Conservation (phyloP, 2,329 filamentous ascomycete species). For the Scleromitrula shiraiana region DNA sequence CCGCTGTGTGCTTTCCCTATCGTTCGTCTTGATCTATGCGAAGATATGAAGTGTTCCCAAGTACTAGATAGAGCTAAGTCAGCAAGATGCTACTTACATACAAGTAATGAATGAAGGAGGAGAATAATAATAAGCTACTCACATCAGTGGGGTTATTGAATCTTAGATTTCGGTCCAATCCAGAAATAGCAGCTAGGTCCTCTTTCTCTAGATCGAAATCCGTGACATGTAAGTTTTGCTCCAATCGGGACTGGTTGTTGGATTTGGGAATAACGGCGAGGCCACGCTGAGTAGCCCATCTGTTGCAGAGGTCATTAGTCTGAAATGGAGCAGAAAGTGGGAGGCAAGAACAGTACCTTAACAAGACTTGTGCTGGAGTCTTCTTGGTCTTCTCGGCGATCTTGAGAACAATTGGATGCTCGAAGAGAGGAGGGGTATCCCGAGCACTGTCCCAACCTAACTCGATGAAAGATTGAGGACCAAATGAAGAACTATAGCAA, state of each 20-base stretch:
- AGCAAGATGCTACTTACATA: not conserved
- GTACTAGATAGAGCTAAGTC: constrained; percentile 27
- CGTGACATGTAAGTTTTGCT: constrained; percentile 59
- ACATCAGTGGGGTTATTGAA: constrained; percentile 67
- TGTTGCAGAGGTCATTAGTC: constrained; percentile 21
- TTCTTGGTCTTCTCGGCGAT: constrained; percentile 64
- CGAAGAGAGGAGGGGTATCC: constrained; percentile 60
- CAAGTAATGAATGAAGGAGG: not conserved
- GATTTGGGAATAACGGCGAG: constrained; percentile 80
- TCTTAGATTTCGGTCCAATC: constrained; percentile 56
- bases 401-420: constrained; percentile 55
- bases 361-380: constrained; percentile 70
- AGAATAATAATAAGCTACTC: not conserved
- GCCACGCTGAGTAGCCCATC: constrained; percentile 79
- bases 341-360: constrained; percentile 31
- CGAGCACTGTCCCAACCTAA: constrained; percentile 63
- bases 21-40: constrained; percentile 31
- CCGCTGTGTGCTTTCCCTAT: not conserved
- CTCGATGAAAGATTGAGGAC: constrained; percentile 71
- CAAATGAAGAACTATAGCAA: too few relatives aligned
- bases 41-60: constrained; percentile 45
- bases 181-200: constrained; percentile 60
- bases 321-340: not conserved
- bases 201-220: constrained; percentile 56
- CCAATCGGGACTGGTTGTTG: constrained; percentile 47